Conservation (phyloP, 805 yeast species). For the Candida coquimbonensis region DNA sequence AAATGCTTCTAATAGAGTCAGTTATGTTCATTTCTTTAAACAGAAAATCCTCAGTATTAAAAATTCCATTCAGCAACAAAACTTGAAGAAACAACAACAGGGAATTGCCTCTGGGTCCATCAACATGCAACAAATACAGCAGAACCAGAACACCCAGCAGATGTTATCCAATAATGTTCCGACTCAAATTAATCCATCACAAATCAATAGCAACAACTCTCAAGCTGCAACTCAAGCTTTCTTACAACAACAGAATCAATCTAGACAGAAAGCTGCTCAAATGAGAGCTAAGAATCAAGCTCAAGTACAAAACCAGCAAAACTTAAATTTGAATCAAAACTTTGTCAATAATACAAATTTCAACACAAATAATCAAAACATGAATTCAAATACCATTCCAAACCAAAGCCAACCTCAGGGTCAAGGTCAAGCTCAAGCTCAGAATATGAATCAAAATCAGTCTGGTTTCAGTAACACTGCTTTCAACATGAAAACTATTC, state of each 20-base stretch:
- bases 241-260: conserved; percentile 44
- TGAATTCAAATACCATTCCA: conserved; percentile 1
- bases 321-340: conserved; percentile 1
- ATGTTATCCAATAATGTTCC: background rate
- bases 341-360: conserved; percentile 3
- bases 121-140: conserved; percentile 26
- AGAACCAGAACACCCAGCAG: conserved; percentile 19
- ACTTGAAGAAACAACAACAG: conserved; percentile 31
- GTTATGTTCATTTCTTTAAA: conserved; percentile 43
- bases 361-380: conserved; percentile 3
- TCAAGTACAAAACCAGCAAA: conserved; percentile 17
- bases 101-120: conserved; percentile 22
- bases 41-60: conserved; percentile 22
- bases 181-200: background rate
- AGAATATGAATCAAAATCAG: background rate
- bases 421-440: conserved; percentile 8
- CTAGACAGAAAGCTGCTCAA: conserved; percentile 41
- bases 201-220: conserved; percentile 2
- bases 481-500: conserved; percentile 49
- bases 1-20: conserved; percentile 49
- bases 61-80: conserved; percentile 16
- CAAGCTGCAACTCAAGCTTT: conserved; percentile 26
- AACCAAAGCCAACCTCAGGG: conserved; percentile 4
- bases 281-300: conserved; percentile 20
- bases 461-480: conserved; percentile 11